phyloP scores from a whole-genome alignment of 2,329 filamentous ascomycete genomes.

The Thermomyces lanuginosus region DNA sequence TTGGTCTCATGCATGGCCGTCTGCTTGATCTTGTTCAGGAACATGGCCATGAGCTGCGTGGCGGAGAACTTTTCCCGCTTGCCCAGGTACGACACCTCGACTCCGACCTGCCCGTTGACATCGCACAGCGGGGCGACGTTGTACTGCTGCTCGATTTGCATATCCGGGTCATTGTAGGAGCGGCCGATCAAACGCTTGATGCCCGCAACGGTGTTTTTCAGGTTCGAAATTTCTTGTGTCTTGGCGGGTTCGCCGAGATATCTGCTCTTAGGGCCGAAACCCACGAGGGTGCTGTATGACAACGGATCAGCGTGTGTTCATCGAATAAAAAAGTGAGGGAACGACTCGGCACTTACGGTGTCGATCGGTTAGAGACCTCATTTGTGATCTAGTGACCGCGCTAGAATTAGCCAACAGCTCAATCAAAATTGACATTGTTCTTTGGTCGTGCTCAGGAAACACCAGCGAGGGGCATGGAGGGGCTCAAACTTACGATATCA shows the following conservation, averaged over 20 bases:
- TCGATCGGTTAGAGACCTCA: constrained; percentile 96
- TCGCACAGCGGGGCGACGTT: constrained; percentile 76
- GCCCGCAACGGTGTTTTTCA: constrained; percentile 93
- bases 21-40: constrained; percentile 81
- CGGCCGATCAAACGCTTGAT: constrained; percentile 89
- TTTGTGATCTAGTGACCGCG: constrained; percentile 95
- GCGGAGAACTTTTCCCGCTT: constrained; percentile 94
- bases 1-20: constrained; percentile 77
- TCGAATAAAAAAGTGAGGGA: constrained; percentile 3
- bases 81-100: constrained; percentile 80
- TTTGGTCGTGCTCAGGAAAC: constrained; percentile 1
- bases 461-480: constrained; percentile 10
- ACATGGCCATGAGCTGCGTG: constrained; percentile 89
- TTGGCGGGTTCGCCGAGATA: constrained; percentile 92
- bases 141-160: constrained; percentile 81
- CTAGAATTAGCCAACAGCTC: too few relatives aligned
- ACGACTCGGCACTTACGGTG: constrained; percentile 56
- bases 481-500: constrained; percentile 66
- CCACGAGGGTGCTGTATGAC: constrained; percentile 60
- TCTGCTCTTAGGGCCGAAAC: constrained; percentile 84
- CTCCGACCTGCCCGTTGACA: constrained; percentile 84
- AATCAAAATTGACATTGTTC: too few relatives aligned
- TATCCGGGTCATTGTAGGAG: constrained; percentile 73
- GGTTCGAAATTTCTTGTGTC: constrained; percentile 97
- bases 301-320: constrained; percentile 3